A percentile compares a stretch with the other conserved stretches of the same genome.
Conservation (phyloP, 2,329 filamentous ascomycete species). For the Aureobasidium melanogenum region DNA sequence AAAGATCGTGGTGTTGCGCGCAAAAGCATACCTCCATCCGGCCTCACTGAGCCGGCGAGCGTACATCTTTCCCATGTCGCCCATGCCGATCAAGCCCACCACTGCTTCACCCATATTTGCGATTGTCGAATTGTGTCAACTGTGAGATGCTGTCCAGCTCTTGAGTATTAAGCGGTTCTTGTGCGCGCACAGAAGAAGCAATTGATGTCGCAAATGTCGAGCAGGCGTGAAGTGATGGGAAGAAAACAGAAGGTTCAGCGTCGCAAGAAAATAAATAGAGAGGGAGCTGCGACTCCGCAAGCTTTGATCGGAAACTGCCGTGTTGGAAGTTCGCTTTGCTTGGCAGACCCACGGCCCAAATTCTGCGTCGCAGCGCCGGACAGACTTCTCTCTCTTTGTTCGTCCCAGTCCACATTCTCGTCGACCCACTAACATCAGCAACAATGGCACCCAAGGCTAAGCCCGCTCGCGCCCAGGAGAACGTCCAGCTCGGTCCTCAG, state of each 20-base stretch:
- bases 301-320: not conserved
- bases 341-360: constrained; percentile 10
- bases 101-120: constrained; percentile 57
- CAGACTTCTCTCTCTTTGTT: not conserved
- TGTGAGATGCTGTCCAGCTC: not conserved
- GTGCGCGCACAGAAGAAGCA: not conserved
- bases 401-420: constrained; percentile 9
- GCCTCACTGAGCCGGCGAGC: constrained; percentile 77
- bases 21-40: constrained; percentile 78
- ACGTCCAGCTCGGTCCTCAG: constrained; percentile 96
- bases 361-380: not conserved
- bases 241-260: constrained; percentile 3
- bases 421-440: constrained; percentile 26
- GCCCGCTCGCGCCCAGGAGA: constrained; percentile 76
- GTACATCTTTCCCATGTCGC: constrained; percentile 99
- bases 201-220: not conserved
- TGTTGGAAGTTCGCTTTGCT: not conserved
- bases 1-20: constrained; percentile 12
- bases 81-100: constrained; percentile 96
- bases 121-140: constrained; percentile 3
- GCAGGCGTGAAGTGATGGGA: not conserved
- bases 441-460: constrained; percentile 89
- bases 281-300: not conserved
- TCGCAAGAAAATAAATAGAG: constrained; percentile 9
- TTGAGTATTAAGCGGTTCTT: not conserved